Conservation (phyloP, 148 eudicot species). For the Spergularia bocconei region DNA sequence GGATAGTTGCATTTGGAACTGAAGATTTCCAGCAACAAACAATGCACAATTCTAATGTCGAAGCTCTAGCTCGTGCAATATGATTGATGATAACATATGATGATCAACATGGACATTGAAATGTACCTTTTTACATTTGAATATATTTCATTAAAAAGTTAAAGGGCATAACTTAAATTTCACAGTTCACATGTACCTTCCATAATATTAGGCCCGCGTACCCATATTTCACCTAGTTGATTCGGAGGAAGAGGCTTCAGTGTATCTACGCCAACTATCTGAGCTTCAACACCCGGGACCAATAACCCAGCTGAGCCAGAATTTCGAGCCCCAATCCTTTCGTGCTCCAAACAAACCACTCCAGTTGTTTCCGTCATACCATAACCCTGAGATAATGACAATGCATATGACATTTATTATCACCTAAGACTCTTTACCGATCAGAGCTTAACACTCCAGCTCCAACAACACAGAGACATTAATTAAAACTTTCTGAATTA, state of each 20-base stretch:
- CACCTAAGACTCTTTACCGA: not conserved
- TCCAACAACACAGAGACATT: not conserved
- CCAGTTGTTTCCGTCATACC: constrained; percentile 93
- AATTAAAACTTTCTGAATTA: too few relatives aligned
- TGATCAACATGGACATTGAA: not conserved
- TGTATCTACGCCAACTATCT: constrained; percentile 57
- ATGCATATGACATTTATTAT: not conserved
- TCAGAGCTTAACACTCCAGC: not conserved
- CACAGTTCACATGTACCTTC: constrained; percentile 37
- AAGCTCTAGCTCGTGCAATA: not conserved
- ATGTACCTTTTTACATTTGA: not conserved
- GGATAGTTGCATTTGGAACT: not conserved
- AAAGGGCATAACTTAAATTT: not conserved
- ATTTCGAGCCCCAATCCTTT: constrained; percentile 47
- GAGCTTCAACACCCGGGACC: constrained; percentile 61
- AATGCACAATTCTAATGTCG: not conserved
- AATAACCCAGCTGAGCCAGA: constrained; percentile 74
- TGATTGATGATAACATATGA: not conserved
- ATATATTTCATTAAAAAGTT: not conserved
- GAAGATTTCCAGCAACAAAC: not conserved
- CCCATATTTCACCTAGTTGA: constrained; percentile 80
- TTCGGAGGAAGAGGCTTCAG: constrained; percentile 68
- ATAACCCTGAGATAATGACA: constrained; percentile 52
- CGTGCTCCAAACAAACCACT: constrained; percentile 54
- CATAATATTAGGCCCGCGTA: constrained; percentile 76